These are phyloP conservation scores for Taiozyma sp. DNA, from an alignment of 1,139 yeast genomes.

Conservation along the genomic window DNA sequence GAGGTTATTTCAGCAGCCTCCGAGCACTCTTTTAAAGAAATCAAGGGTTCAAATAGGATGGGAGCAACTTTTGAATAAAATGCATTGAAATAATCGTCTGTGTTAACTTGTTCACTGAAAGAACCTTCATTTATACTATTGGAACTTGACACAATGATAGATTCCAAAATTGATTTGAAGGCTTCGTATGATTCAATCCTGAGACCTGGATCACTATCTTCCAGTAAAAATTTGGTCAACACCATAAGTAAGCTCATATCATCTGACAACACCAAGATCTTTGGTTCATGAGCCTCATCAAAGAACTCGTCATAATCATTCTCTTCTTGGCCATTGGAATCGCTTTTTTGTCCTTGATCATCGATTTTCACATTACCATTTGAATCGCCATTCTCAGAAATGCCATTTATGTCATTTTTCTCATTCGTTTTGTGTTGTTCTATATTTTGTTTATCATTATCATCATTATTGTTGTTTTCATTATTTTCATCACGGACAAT, in stretches of 20 bases:
- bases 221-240: conserved; percentile 55
- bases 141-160: conserved; percentile 27
- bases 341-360: conserved; percentile 2
- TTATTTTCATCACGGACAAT: conserved; percentile 1
- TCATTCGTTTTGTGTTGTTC: not conserved
- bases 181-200: conserved; percentile 86
- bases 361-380: conserved; percentile 3
- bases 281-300: conserved; percentile 1
- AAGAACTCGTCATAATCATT: conserved; percentile 7
- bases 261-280: conserved; percentile 33
- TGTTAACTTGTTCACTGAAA: conserved; percentile 36
- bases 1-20: conserved; percentile 9
- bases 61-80: conserved; percentile 65
- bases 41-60: conserved; percentile 47
- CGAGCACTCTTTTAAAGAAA: conserved; percentile 24
- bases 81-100: conserved; percentile 49
- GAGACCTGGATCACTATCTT: conserved; percentile 66
- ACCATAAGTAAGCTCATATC: conserved; percentile 62
- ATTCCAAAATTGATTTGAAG: conserved; percentile 64
- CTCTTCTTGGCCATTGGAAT: conserved; percentile 9
- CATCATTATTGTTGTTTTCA: conserved; percentile 5
- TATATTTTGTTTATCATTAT: not conserved
- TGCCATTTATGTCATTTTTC: not conserved
- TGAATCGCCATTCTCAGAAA: not conserved
- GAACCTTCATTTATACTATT: conserved; percentile 22